phyloP scores from a whole-genome alignment of 371 early-diverging fungal species.

The Batkoa obscura region DNA sequence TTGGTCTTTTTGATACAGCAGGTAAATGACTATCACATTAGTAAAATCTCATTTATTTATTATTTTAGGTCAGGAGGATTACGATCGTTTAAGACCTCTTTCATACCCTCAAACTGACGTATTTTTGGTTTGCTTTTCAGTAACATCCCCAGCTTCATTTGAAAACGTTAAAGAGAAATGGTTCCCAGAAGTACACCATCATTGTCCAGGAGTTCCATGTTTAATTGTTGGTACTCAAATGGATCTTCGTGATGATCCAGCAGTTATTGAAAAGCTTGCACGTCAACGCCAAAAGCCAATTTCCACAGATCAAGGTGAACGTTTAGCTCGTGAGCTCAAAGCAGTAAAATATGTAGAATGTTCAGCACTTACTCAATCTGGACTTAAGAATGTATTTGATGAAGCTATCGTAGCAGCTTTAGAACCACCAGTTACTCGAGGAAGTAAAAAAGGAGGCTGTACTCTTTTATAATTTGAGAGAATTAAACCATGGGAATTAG shows the following conservation, averaged over 20 bases:
- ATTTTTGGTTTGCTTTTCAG: slow-evolving; percentile 90
- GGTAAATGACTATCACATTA: slow-evolving; percentile 22
- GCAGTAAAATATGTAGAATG: slow-evolving; percentile 97
- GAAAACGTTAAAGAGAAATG: slow-evolving; percentile 81
- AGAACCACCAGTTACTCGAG: slow-evolving; percentile 68
- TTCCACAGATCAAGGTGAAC: slow-evolving; percentile 58
- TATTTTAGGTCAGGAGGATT: slow-evolving; percentile 77
- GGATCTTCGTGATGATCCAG: slow-evolving; percentile 81
- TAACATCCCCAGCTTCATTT: slow-evolving; percentile 84
- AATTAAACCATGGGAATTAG: neutral
- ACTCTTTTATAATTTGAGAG: slow-evolving; percentile 31
- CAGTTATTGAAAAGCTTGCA: slow-evolving; percentile 57
- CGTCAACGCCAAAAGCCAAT: slow-evolving; percentile 74
- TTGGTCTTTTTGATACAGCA: slow-evolving; percentile 94
- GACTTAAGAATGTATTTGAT: slow-evolving; percentile 96
- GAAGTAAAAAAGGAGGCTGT: slow-evolving; percentile 47
- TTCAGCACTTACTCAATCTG: slow-evolving; percentile 85
- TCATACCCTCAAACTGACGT: slow-evolving; percentile 89
- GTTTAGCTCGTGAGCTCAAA: slow-evolving; percentile 67
- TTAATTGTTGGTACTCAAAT: slow-evolving; percentile 92
- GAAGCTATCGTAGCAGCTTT: slow-evolving; percentile 97
- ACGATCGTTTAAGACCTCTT: slow-evolving; percentile 89
- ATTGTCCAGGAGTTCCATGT: slow-evolving; percentile 93
- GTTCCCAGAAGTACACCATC: slow-evolving; percentile 87
- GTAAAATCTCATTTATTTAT: neutral